A percentile compares a stretch with the other conserved stretches of the same genome.
Evolutionary conservation across 2,329 filamentous ascomycete species (phyloP).

Genomic region (Phialocephala subalpina): DNA sequence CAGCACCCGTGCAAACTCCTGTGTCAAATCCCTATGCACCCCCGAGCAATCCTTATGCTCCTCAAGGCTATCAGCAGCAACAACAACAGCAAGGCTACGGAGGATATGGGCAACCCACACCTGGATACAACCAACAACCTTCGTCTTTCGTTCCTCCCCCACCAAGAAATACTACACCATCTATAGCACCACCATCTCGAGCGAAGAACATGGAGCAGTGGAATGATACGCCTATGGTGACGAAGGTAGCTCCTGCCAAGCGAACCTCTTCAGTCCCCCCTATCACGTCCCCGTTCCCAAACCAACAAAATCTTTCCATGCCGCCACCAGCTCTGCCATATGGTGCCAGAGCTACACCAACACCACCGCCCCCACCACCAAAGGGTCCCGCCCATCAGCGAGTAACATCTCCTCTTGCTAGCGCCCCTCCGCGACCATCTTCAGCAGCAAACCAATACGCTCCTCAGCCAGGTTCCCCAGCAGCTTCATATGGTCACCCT

Average conservation of each 20-base stretch:
- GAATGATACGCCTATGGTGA: constrained; percentile 94
- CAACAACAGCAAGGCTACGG: constrained; percentile 42
- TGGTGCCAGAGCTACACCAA: constrained; percentile 66
- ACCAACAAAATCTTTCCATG: constrained; percentile 62
- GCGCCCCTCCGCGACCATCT: constrained; percentile 58
- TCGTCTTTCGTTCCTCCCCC: constrained; percentile 59
- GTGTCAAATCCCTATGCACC: constrained; percentile 57
- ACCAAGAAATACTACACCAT: constrained; percentile 72
- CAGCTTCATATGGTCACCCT: constrained; percentile 46
- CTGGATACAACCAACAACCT: constrained; percentile 44
- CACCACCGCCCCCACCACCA: constrained; percentile 83
- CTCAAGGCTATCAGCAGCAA: constrained; percentile 50
- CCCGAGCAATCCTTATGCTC: constrained; percentile 47
- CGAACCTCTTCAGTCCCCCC: constrained; percentile 70
- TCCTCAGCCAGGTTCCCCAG: constrained; percentile 58
- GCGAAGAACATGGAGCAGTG: constrained; percentile 80
- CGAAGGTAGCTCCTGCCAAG: constrained; percentile 74
- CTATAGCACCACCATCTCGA: constrained; percentile 73
- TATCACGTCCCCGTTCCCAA: constrained; percentile 79
- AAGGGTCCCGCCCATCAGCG: constrained; percentile 77
- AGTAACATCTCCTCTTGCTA: constrained; percentile 74
- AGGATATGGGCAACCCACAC: constrained; percentile 38
- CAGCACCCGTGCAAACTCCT: constrained; percentile 36
- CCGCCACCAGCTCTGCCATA: constrained; percentile 68
- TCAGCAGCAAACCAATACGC: constrained; percentile 70